Evolutionary conservation across 2,329 filamentous ascomycete genomes (phyloP), one percentile per base, ranked within the genome.

Genomic region (Alternaria brassicicola): DNA sequence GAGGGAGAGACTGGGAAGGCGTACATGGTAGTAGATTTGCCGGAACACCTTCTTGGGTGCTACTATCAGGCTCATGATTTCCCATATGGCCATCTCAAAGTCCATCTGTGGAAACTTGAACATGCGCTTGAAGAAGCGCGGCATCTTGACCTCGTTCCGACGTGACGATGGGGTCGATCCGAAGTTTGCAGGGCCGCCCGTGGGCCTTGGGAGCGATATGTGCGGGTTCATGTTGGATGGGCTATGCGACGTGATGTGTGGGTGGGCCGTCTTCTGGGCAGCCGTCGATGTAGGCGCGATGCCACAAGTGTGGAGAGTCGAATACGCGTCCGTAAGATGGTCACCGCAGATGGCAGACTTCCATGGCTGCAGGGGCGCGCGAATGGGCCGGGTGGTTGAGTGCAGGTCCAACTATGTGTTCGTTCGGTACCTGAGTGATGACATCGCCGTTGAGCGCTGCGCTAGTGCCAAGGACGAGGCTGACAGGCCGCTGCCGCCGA

Each of bases 61-160:
- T 71, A 89, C 86, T 63, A 90, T 81, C 52, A 90, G 79, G 68
- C 84, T 86, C 61, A 86, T 88, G 85, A 90, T 89, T 75, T 90
- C 88, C 88, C 88, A 90, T 66, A 89, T 85, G 19, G 88, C 88
- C 82, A 89, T 88, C 73, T 90, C 88, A 72, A 90, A 90, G 79
- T 90, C 88, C 88, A 90, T 89, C 67, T 89, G 87, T 10, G 87
- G 87, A 70, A 89, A 89, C 75, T 90, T 90, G 82, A 89, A 89
- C 48, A 89, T 78, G 57, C 86, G 82, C 70, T 87, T 87, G 79
- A 89, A 88, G 81, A 89, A 88, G 65, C 86, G 84, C 64, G 87
- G 86, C 82, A 88, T 86, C 43, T 84, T 83, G 69, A 87, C 76
- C 52, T 84, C 84, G 53, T 79, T 80, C 58, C 83, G 80, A 62